Evolutionary conservation across 345 rosid species (phyloP).

Genomic region (Citrus reticulata): DNA sequence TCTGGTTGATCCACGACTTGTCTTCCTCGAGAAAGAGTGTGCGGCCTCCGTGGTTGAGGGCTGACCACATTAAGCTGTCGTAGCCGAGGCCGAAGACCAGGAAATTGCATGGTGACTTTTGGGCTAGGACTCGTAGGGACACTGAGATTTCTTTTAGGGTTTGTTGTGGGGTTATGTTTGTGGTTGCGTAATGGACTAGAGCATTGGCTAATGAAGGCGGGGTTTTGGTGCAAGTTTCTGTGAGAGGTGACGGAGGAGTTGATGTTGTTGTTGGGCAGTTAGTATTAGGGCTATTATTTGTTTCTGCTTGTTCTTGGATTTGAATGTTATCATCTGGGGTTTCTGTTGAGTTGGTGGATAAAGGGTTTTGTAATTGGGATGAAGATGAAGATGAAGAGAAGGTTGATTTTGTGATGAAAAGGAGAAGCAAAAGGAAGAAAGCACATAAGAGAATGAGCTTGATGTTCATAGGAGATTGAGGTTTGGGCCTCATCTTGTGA

Average conservation of each 20-base stretch:
- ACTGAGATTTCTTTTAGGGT: conserved; percentile 76
- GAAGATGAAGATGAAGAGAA: conserved; percentile 29
- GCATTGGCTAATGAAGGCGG: conserved; percentile 67
- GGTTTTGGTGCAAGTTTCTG: conserved; percentile 43
- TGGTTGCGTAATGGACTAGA: conserved; percentile 67
- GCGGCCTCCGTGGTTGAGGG: conserved; percentile 80
- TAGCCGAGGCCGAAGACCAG: conserved; percentile 81
- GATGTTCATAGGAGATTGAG: conserved; percentile 28
- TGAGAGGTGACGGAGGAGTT: not conserved
- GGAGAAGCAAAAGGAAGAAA: conserved; percentile 41
- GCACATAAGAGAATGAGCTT: conserved; percentile 33
- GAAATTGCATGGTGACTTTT: conserved; percentile 79
- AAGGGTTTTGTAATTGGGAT: not conserved
- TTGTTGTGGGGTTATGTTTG: conserved; percentile 88
- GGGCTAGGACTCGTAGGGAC: conserved; percentile 42
- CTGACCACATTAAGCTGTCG: conserved; percentile 92
- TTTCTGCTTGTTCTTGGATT: not conserved
- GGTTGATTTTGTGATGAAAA: conserved; percentile 37
- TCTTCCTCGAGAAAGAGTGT: conserved; percentile 87
- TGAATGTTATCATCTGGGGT: not conserved
- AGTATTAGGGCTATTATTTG: not conserved
- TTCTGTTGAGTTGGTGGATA: not conserved
- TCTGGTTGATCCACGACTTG: conserved; percentile 65
- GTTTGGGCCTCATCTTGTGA: conserved; percentile 31
- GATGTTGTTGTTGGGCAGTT: conserved; percentile 19